These are phyloP conservation scores for Trypanosoma brucei DNA, from an alignment of 208 protist species.

Conservation along the genomic window DNA sequence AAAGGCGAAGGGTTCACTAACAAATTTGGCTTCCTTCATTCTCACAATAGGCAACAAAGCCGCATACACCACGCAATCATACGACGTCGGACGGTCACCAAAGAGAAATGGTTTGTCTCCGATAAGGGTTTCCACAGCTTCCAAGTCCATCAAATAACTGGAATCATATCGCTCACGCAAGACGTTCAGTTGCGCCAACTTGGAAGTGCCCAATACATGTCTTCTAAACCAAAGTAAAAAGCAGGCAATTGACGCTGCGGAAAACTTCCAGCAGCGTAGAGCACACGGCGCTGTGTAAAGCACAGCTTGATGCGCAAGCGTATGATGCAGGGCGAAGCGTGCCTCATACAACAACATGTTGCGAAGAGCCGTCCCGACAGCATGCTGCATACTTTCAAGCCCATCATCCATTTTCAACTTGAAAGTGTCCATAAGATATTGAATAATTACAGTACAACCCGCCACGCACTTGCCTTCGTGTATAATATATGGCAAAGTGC, in stretches of 20 bases:
- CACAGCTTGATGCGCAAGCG: conserved; percentile 34
- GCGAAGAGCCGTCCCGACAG: conserved; percentile 36
- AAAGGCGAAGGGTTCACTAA: conserved; percentile 44
- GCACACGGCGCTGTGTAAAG: conserved; percentile 33
- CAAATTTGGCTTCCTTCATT: conserved; percentile 31
- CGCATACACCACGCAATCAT: conserved; percentile 70
- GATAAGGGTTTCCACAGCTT: conserved; percentile 49
- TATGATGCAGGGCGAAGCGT: conserved; percentile 36
- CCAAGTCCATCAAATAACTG: conserved; percentile 36
- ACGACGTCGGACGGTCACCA: conserved; percentile 30
- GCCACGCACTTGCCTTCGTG: conserved; percentile 32
- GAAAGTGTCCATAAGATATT: conserved; percentile 36
- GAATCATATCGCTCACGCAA: conserved; percentile 48
- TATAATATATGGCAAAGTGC: conserved; percentile 43
- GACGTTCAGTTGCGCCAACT: conserved; percentile 35
- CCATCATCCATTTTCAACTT: conserved; percentile 31
- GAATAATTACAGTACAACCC: conserved; percentile 28
- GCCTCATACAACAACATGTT: conserved; percentile 41
- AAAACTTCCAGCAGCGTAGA: conserved; percentile 17
- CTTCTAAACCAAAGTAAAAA: conserved; percentile 29
- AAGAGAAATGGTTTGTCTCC: conserved; percentile 38
- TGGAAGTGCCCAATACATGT: conserved; percentile 15
- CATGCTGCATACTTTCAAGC: conserved; percentile 34
- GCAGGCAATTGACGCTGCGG: not conserved
- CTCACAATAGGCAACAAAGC: conserved; percentile 50